Conservation (phyloP, 345 rosid species). For the Anacardium occidentale region DNA sequence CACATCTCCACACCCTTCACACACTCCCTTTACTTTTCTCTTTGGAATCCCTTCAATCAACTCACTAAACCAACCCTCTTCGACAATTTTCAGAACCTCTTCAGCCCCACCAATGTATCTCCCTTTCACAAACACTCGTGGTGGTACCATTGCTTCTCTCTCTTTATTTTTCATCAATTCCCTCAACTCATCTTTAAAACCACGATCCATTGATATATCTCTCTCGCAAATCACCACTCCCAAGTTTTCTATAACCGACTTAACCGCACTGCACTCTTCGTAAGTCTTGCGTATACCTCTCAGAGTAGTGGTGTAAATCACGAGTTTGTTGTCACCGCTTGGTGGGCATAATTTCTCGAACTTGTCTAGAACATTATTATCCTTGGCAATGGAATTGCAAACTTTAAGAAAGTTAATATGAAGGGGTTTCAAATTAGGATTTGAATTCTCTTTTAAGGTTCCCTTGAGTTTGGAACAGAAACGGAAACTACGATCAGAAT, state of each 20-base stretch:
- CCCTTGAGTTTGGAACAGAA: constrained; percentile 46
- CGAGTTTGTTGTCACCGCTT: constrained; percentile 55
- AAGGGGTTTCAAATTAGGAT: constrained; percentile 32
- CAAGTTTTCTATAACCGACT: constrained; percentile 52
- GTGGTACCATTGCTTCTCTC: constrained; percentile 45
- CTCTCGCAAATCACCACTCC: constrained; percentile 57
- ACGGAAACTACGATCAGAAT: constrained; percentile 78
- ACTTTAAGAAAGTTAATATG: neutral
- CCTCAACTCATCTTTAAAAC: constrained; percentile 65
- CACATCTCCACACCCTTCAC: constrained; percentile 70
- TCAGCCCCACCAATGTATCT: constrained; percentile 87
- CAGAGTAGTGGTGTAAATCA: constrained; percentile 75
- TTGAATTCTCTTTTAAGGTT: constrained; percentile 45
- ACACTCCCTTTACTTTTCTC: constrained; percentile 34
- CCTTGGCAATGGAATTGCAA: neutral
- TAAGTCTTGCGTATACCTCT: constrained; percentile 77
- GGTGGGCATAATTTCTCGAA: constrained; percentile 55
- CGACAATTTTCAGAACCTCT: constrained; percentile 56
- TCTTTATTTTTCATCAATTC: constrained; percentile 41
- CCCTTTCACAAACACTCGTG: constrained; percentile 73
- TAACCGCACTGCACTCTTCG: constrained; percentile 73
- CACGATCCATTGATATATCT: constrained; percentile 84
- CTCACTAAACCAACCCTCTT: constrained; percentile 67
- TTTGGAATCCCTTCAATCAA: constrained; percentile 54
- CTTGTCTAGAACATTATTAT: constrained; percentile 17